phyloP scores from a whole-genome alignment of 768 basidiomycete species.

The Termitomyces eurrhizus region DNA sequence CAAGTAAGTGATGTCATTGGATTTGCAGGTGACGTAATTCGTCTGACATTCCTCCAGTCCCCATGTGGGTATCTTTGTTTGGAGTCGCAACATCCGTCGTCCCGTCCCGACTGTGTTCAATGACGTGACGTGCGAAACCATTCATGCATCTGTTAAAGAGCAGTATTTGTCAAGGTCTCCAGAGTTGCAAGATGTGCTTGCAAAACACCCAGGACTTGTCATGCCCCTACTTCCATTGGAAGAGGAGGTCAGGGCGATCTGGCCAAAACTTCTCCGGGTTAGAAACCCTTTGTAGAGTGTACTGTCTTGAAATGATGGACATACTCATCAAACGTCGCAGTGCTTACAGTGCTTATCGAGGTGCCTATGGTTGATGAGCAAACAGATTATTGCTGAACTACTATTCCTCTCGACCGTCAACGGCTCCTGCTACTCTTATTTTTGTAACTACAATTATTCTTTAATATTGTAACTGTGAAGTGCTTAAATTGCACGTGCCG shows the following conservation, averaged over 20 bases:
- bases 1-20: constrained; percentile 38
- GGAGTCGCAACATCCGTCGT: constrained; percentile 44
- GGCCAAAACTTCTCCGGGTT: constrained; percentile 35
- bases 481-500: not conserved
- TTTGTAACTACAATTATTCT: not conserved
- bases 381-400: not conserved
- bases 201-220: constrained; percentile 42
- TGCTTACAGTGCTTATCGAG: not conserved
- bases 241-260: constrained; percentile 40
- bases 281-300: constrained; percentile 12
- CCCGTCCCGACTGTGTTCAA: constrained; percentile 41
- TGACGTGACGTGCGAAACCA: constrained; percentile 50
- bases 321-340: not conserved
- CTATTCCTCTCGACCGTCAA: not conserved
- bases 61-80: constrained; percentile 47
- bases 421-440: not conserved
- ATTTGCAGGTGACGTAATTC: not conserved
- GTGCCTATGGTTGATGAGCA: not conserved
- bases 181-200: constrained; percentile 30
- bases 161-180: constrained; percentile 32
- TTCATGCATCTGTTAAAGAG: constrained; percentile 57
- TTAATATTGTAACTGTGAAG: not conserved
- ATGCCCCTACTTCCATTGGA: constrained; percentile 47
- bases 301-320: not conserved
- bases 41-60: constrained; percentile 33